Percentiles rank a stretch among this genome's conserved stretches.
phyloP scores from a whole-genome alignment of 2,329 filamentous ascomycete species.

The Apiospora rasikravindrae region DNA sequence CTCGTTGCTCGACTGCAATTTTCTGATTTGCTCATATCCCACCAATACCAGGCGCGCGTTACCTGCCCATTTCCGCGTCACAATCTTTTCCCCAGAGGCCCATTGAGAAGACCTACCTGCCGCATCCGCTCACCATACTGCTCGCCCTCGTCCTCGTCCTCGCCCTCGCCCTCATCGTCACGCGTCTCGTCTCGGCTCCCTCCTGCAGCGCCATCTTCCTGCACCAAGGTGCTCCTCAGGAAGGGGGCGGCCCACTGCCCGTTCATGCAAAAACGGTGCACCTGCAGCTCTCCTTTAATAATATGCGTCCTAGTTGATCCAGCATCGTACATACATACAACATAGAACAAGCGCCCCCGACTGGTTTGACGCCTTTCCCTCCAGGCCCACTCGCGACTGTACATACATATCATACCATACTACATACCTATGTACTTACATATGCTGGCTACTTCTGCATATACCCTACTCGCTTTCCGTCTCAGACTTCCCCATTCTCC shows the following conservation, averaged over 20 bases:
- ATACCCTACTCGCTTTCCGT: not conserved
- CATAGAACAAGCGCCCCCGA: not conserved
- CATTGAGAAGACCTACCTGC: not conserved
- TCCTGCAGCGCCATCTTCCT: constrained; percentile 8
- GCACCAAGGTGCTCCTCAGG: constrained; percentile 11
- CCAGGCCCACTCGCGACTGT: constrained; percentile 4
- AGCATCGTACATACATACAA: constrained; percentile 14
- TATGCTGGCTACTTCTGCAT: not conserved
- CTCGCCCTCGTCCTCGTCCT: constrained; percentile 5
- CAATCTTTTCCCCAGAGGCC: not conserved
- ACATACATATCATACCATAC: constrained; percentile 8
- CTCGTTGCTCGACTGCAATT: not conserved
- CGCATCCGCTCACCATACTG: not conserved
- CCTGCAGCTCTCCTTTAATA: constrained; percentile 17
- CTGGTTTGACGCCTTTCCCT: not conserved
- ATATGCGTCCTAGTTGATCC: constrained; percentile 1
- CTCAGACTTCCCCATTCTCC: constrained; percentile 6
- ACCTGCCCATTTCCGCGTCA: constrained; percentile 6
- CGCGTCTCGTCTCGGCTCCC: not conserved
- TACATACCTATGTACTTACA: not conserved
- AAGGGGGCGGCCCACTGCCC: constrained; percentile 17
- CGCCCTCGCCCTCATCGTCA: not conserved
- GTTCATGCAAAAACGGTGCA: constrained; percentile 19
- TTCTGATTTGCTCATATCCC: constrained; percentile 5
- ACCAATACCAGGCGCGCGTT: constrained; percentile 4